Evolutionary conservation across 345 rosid species (phyloP).

Genomic region (Tarenaya hassleriana): DNA sequence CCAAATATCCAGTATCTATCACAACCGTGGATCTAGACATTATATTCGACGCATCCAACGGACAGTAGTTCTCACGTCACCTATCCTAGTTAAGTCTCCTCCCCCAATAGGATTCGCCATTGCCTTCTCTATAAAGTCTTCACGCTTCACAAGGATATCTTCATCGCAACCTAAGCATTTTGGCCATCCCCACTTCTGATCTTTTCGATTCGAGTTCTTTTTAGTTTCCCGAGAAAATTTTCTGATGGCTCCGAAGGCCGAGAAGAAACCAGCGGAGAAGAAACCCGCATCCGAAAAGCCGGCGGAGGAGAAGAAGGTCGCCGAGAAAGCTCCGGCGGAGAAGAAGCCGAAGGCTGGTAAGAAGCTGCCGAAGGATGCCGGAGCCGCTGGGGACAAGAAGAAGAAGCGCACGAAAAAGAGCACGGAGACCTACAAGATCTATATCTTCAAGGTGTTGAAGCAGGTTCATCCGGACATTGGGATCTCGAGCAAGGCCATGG

Average conservation of each 20-base stretch:
- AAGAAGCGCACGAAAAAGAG: conserved; percentile 67
- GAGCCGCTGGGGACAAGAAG: conserved; percentile 54
- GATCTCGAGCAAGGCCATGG: conserved; percentile 68
- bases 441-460: conserved; percentile 63
- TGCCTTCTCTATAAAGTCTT: not conserved
- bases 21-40: no score
- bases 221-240: not conserved
- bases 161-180: not conserved
- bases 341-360: conserved; percentile 87
- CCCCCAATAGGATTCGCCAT: not conserved
- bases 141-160: not conserved
- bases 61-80: not conserved
- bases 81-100: not conserved
- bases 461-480: conserved; percentile 62
- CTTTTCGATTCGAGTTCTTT: not conserved
- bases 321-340: conserved; percentile 82
- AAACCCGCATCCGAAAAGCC: conserved; percentile 62
- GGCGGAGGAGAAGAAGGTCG: conserved; percentile 62
- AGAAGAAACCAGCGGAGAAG: conserved; percentile 69
- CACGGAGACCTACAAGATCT: conserved; percentile 80
- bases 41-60: not conserved
- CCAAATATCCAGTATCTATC: not conserved
- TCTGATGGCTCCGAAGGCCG: conserved; percentile 39
- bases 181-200: no score
- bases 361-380: conserved; percentile 71